These are phyloP conservation scores for Dissophora ornata DNA, from an alignment of 192 early-diverging fungal species.

Conservation along the genomic window DNA sequence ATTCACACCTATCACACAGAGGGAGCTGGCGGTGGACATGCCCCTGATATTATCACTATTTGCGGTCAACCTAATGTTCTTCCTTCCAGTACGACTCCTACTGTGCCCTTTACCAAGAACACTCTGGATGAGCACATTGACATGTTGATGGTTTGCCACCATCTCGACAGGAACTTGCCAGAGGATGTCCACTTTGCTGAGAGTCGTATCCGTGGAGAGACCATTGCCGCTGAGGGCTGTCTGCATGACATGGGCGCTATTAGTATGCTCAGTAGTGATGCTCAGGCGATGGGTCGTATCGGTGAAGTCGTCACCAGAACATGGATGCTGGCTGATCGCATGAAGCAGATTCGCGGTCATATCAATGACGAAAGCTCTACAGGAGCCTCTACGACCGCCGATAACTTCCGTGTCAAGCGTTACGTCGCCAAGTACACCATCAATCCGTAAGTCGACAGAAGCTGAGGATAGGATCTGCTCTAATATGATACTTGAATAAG, in stretches of 20 bases:
- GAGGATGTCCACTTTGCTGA: constrained; percentile 99
- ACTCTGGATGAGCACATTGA: constrained; percentile 98
- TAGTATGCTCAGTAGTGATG: constrained; percentile 92
- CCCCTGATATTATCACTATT: constrained; percentile 84
- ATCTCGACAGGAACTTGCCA: constrained; percentile 90
- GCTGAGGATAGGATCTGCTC: too few relatives aligned
- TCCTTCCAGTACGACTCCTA: constrained; percentile 96
- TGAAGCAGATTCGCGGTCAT: constrained; percentile 86
- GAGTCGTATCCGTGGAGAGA: constrained; percentile 94
- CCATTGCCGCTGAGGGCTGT: constrained; percentile 97
- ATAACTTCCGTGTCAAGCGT: constrained; percentile 90
- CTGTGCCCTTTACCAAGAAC: constrained; percentile 93
- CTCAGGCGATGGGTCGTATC: constrained; percentile 97
- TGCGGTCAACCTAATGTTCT: constrained; percentile 88
- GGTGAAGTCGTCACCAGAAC: constrained; percentile 93
- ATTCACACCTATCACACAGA: constrained; percentile 98
- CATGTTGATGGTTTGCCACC: constrained; percentile 99
- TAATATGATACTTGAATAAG: too few relatives aligned
- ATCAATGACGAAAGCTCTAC: constrained; percentile 54
- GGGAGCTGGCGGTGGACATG: constrained; percentile 96
- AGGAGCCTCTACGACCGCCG: constrained; percentile 61
- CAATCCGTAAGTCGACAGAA: constrained; percentile 78
- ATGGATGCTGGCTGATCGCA: constrained; percentile 97
- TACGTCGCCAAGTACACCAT: constrained; percentile 99
- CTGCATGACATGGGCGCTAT: constrained; percentile 96